Conservation (phyloP, 164 flowering plant genomes). For the Nymphaea colorata region DNA sequence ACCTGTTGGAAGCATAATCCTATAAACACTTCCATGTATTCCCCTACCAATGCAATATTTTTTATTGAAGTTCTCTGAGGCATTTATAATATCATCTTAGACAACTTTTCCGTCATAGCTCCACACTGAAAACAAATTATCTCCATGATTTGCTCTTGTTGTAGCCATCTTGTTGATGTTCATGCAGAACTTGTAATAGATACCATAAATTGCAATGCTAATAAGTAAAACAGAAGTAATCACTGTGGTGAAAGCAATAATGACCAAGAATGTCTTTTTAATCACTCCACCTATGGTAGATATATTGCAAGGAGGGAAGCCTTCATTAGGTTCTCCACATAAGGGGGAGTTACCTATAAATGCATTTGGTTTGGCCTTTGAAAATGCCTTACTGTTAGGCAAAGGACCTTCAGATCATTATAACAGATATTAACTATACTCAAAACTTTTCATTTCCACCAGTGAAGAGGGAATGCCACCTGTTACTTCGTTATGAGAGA, state of each 20-base stretch:
- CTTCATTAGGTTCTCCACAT: conserved; percentile 4
- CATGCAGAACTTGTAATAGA: neutral
- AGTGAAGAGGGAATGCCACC: conserved; percentile 10
- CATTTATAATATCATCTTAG: conserved; percentile 7
- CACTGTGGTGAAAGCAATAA: neutral
- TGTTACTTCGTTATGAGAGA: conserved; percentile 13
- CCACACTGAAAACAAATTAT: conserved; percentile 4
- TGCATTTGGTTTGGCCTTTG: neutral
- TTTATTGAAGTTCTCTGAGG: conserved; percentile 8
- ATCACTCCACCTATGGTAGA: neutral
- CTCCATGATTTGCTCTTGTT: neutral
- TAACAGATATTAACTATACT: conserved; percentile 4
- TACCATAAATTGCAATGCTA: neutral
- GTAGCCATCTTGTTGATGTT: neutral
- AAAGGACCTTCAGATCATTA: conserved; percentile 8
- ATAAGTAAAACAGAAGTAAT: neutral
- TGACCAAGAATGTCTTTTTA: neutral
- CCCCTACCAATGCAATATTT: conserved; percentile 6
- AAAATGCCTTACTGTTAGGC: conserved; percentile 1
- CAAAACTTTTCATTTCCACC: conserved; percentile 2
- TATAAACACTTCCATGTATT: conserved; percentile 9
- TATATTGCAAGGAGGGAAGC: conserved; percentile 1
- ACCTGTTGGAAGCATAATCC: conserved; percentile 5
- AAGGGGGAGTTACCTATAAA: neutral
- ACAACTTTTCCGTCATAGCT: conserved; percentile 3